A percentile compares a stretch with the other conserved stretches of the same genome.
Conservation (phyloP, 2,329 filamentous ascomycete genomes). For the Aureobasidium sp. region DNA sequence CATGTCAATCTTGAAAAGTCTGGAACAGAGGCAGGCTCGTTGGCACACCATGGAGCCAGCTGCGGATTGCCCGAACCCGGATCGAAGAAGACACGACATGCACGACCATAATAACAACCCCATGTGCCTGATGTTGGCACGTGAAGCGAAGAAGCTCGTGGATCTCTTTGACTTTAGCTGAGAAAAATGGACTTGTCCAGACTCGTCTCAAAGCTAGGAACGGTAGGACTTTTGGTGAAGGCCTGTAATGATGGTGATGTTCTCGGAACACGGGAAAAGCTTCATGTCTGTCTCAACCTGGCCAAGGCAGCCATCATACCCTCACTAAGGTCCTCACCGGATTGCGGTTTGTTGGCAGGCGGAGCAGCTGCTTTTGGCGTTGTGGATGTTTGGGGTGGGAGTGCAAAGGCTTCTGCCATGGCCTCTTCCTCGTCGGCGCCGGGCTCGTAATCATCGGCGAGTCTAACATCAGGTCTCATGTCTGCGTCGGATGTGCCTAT, state of each 20-base stretch:
- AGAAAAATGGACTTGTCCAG: background rate
- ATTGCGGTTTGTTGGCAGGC: constrained; percentile 27
- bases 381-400: background rate
- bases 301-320: constrained; percentile 51
- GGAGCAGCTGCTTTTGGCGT: constrained; percentile 12
- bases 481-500: constrained; percentile 27
- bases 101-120: constrained; percentile 19
- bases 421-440: constrained; percentile 40
- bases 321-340: constrained; percentile 42
- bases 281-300: constrained; percentile 38
- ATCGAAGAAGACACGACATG: background rate
- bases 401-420: constrained; percentile 23
- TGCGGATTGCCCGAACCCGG: constrained; percentile 2
- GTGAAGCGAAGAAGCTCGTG: constrained; percentile 25
- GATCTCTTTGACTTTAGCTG: constrained; percentile 15
- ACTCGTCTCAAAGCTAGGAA: background rate
- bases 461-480: constrained; percentile 26
- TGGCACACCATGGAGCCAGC: constrained; percentile 29
- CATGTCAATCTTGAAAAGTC: constrained; percentile 27
- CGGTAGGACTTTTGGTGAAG: background rate
- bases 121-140: constrained; percentile 24
- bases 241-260: background rate
- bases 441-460: constrained; percentile 24
- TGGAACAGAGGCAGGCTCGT: constrained; percentile 33
- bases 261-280: background rate